A percentile compares a stretch with the other conserved stretches of the same genome.
phyloP scores from a whole-genome alignment of 179 eudicot species.

The Beta corolliflora region DNA sequence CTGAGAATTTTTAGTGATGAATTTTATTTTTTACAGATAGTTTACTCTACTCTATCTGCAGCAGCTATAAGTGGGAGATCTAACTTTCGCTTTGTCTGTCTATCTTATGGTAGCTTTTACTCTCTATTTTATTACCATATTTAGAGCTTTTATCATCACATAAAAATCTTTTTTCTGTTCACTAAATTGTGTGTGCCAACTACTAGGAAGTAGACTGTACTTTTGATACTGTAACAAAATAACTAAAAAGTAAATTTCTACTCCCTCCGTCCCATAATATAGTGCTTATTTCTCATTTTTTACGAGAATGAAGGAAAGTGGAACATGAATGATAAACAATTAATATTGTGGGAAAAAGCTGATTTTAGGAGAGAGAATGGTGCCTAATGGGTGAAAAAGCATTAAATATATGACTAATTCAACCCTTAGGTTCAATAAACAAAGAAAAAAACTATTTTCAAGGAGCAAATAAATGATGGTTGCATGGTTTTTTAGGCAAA shows the following conservation, averaged over 20 bases:
- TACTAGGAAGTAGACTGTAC: conserved; percentile 15
- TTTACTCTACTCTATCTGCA: conserved; percentile 9
- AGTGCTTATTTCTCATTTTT: too few species aligned
- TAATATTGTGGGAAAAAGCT: too few species aligned
- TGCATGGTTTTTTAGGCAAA: too few species aligned
- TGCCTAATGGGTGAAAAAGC: too few species aligned
- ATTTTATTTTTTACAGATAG: not conserved
- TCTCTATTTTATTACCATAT: conserved; percentile 2
- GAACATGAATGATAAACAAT: too few species aligned
- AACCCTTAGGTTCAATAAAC: too few species aligned
- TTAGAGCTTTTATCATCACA: conserved; percentile 22
- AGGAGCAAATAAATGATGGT: too few species aligned
- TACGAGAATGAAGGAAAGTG: too few species aligned
- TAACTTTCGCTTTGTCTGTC: conserved; percentile 35
- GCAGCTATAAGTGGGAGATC: conserved; percentile 29
- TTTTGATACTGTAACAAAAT: conserved; percentile 1
- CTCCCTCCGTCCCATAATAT: too few species aligned
- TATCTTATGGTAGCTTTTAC: conserved; percentile 3
- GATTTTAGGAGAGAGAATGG: too few species aligned
- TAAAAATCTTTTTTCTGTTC: conserved; percentile 8
- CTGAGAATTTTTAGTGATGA: conserved; percentile 1
- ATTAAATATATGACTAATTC: too few species aligned
- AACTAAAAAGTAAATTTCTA: not conserved
- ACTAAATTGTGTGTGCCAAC: conserved; percentile 2
- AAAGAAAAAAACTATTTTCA: too few species aligned